Percentiles rank a stretch among this genome's conserved stretches.
Evolutionary conservation across 768 basidiomycete species (phyloP).

Genomic region (Mycena leptocephala): DNA sequence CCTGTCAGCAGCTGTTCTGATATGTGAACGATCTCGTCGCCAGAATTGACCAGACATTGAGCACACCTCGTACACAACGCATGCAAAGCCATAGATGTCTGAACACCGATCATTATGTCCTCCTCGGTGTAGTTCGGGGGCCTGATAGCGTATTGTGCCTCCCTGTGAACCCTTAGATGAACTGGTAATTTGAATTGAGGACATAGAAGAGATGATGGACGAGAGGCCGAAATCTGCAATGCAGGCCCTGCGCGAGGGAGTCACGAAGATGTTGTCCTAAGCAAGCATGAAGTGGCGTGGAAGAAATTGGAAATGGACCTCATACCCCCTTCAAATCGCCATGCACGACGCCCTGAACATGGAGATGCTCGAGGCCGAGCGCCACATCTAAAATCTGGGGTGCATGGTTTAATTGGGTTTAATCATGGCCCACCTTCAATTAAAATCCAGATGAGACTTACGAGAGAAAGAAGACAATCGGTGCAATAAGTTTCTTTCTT

Average conservation of each 20-base stretch:
- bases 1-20: too few relatives aligned
- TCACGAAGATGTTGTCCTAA: slow-evolving; percentile 65
- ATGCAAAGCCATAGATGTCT: too few relatives aligned
- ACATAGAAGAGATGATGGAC: slow-evolving; percentile 39
- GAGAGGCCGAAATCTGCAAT: slow-evolving; percentile 64
- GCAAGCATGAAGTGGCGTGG: background rate
- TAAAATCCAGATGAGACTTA: background rate
- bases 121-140: too few relatives aligned
- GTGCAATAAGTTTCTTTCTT: background rate
- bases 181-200: too few relatives aligned
- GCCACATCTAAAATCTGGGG: slow-evolving; percentile 35
- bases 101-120: too few relatives aligned
- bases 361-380: slow-evolving; percentile 35
- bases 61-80: too few relatives aligned
- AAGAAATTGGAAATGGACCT: background rate
- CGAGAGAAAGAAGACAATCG: slow-evolving; percentile 12
- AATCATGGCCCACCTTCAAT: background rate
- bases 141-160: too few relatives aligned
- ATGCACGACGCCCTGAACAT: slow-evolving; percentile 30
- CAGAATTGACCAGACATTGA: too few relatives aligned
- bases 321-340: slow-evolving; percentile 38
- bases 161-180: too few relatives aligned
- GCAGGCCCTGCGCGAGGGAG: slow-evolving; percentile 49
- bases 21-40: too few relatives aligned
- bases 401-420: background rate